phyloP scores from a whole-genome alignment of 2,329 filamentous ascomycete genomes.

The Microascus cirrosus region DNA sequence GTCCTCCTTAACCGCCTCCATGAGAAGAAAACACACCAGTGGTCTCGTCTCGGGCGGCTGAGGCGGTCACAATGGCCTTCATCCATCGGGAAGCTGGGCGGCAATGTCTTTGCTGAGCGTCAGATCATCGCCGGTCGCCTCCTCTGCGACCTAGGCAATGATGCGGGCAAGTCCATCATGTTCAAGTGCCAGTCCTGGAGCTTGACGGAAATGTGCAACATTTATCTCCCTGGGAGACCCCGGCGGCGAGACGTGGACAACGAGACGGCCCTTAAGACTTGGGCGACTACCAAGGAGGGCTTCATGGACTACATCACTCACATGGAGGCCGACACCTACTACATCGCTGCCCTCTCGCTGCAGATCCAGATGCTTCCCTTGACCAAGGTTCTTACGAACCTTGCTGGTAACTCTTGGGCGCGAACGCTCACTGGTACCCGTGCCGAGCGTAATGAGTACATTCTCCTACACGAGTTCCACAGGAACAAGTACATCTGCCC shows the following conservation, averaged over 20 bases:
- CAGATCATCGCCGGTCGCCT: constrained; percentile 81
- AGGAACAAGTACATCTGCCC: constrained; percentile 97
- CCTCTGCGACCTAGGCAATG: constrained; percentile 88
- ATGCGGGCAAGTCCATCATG: constrained; percentile 95
- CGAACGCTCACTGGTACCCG: constrained; percentile 90
- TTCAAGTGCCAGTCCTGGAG: constrained; percentile 97
- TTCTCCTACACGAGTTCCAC: constrained; percentile 93
- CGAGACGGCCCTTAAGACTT: constrained; percentile 75
- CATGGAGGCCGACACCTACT: constrained; percentile 91
- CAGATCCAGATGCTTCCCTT: constrained; percentile 85
- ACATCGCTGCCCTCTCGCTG: constrained; percentile 81
- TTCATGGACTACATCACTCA: constrained; percentile 90
- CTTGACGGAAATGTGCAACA: constrained; percentile 90
- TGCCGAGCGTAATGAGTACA: constrained; percentile 97
- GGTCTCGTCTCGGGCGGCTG: constrained; percentile 85
- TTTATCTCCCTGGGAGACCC: constrained; percentile 68
- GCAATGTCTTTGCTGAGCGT: constrained; percentile 86
- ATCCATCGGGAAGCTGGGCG: constrained; percentile 73
- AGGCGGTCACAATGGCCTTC: constrained; percentile 78
- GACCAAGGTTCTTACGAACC: constrained; percentile 89
- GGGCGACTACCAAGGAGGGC: constrained; percentile 67
- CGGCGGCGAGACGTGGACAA: constrained; percentile 77
- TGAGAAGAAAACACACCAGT: constrained; percentile 84
- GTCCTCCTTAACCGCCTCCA: constrained; percentile 77
- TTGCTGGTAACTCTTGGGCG: constrained; percentile 97